phyloP scores from a whole-genome alignment of 2,329 filamentous ascomycete species.

The Venturia aucupariae region DNA sequence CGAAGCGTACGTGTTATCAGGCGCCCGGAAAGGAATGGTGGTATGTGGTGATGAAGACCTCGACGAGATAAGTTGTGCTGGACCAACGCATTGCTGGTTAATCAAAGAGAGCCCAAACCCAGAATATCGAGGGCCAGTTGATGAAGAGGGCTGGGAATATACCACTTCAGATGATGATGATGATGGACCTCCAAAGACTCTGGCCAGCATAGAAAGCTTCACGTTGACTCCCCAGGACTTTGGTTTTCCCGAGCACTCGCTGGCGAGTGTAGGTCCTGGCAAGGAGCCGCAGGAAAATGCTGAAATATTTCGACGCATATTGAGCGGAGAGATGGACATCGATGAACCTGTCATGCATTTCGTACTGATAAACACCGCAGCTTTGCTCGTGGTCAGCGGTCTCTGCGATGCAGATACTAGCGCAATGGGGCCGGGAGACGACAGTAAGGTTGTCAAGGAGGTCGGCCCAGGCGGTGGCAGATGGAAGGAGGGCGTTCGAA shows the following conservation, averaged over 20 bases:
- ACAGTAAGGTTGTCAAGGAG: slow-evolving; percentile 71
- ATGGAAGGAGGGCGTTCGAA: slow-evolving; percentile 90
- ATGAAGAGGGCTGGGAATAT: slow-evolving; percentile 32
- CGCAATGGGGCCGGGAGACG: slow-evolving; percentile 69
- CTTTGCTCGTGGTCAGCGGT: slow-evolving; percentile 75
- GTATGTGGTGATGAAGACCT: slow-evolving; percentile 92
- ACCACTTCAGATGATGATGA: slow-evolving; percentile 33
- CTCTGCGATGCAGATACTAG: slow-evolving; percentile 77
- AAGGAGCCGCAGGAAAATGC: slow-evolving; percentile 85
- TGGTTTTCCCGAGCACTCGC: slow-evolving; percentile 64
- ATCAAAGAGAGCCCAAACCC: slow-evolving; percentile 47
- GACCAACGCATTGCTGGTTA: slow-evolving; percentile 81
- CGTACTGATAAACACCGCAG: slow-evolving; percentile 87
- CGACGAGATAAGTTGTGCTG: slow-evolving; percentile 90
- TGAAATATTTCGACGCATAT: slow-evolving; percentile 65
- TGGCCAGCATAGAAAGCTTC: slow-evolving; percentile 64
- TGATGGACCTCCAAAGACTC: slow-evolving; percentile 30
- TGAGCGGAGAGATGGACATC: slow-evolving; percentile 61
- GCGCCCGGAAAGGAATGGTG: slow-evolving; percentile 74
- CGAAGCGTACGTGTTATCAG: slow-evolving; percentile 67
- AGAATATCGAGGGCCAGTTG: slow-evolving; percentile 25
- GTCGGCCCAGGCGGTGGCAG: slow-evolving; percentile 74
- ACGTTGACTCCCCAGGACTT: slow-evolving; percentile 76
- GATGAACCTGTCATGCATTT: slow-evolving; percentile 87
- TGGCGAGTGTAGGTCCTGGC: slow-evolving; percentile 71